Evolutionary conservation across 1,284 basidiomycete genomes (phyloP).

Genomic region (Cutaneotrichosporon cavernicola): DNA sequence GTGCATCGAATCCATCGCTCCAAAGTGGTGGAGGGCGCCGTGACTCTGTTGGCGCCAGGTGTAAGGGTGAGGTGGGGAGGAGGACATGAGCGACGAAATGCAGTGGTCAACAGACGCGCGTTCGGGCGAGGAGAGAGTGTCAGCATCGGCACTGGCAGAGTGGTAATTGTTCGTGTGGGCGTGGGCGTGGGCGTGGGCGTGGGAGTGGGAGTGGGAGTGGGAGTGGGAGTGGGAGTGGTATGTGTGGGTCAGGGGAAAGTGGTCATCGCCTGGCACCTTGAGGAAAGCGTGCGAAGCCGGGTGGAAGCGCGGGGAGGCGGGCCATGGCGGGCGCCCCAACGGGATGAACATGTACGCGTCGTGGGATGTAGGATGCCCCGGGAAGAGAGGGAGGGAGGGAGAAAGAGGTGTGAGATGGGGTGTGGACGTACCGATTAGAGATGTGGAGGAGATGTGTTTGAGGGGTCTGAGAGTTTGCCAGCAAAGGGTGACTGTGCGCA

Average conservation of each 20-base stretch:
- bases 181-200: background rate
- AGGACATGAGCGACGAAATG: background rate
- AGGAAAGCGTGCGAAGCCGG: background rate
- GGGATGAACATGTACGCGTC: background rate
- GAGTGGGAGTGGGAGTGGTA: background rate
- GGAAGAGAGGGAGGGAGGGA: background rate
- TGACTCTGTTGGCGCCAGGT: background rate
- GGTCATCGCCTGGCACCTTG: background rate
- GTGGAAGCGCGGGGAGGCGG: background rate
- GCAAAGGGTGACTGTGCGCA: background rate
- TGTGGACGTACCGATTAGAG: background rate
- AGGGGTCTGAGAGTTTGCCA: background rate
- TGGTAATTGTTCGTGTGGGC: background rate
- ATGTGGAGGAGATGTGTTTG: background rate
- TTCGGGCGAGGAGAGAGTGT: background rate
- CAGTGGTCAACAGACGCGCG: background rate
- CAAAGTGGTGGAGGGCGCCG: conserved; percentile 5
- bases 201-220: background rate
- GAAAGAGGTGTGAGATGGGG: background rate
- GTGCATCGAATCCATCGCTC: conserved; percentile 28
- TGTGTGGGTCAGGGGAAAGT: background rate
- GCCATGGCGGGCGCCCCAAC: background rate
- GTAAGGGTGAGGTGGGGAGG: background rate
- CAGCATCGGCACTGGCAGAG: background rate
- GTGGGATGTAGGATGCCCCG: background rate